Evolutionary conservation across 140 eudicot genomes (phyloP).

Genomic region (Erigeron philadelphicus): DNA sequence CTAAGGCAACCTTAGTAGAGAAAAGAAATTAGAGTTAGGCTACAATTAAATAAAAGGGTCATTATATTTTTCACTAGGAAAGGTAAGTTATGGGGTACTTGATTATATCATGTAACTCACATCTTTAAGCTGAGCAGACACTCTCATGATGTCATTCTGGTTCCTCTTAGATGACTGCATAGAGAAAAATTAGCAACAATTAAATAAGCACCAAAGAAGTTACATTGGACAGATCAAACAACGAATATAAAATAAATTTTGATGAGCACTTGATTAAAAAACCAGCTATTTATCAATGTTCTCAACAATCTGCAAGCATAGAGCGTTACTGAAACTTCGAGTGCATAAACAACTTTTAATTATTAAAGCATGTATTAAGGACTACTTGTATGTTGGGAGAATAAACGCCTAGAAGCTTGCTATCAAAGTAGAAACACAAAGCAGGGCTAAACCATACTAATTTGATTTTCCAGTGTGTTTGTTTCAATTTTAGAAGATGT

Average conservation of each 20-base stretch:
- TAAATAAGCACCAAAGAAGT: not conserved
- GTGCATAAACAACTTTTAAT: not conserved
- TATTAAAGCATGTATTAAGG: not conserved
- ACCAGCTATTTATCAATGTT: no score
- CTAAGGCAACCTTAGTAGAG: slow-evolving; percentile 40
- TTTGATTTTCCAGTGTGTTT: not conserved
- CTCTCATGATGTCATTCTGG: slow-evolving; percentile 44
- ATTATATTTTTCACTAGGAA: no score
- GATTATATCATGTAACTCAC: slow-evolving; percentile 28
- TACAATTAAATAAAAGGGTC: not conserved
- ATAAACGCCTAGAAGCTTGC: not conserved
- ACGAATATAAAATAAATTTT: not conserved
- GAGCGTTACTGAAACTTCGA: not conserved
- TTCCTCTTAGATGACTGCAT: slow-evolving; percentile 44
- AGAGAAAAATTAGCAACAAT: slow-evolving; percentile 12
- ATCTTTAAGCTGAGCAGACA: slow-evolving; percentile 63
- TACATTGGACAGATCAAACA: not conserved
- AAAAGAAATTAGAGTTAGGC: slow-evolving; percentile 15
- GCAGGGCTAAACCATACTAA: not conserved
- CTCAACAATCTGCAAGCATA: not conserved
- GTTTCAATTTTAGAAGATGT: not conserved
- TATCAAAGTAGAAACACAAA: slow-evolving; percentile 12
- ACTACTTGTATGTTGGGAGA: not conserved
- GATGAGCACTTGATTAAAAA: no score
- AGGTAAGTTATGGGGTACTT: not conserved